Conservation (phyloP, 768 basidiomycete genomes). For the Mycena floridula region DNA sequence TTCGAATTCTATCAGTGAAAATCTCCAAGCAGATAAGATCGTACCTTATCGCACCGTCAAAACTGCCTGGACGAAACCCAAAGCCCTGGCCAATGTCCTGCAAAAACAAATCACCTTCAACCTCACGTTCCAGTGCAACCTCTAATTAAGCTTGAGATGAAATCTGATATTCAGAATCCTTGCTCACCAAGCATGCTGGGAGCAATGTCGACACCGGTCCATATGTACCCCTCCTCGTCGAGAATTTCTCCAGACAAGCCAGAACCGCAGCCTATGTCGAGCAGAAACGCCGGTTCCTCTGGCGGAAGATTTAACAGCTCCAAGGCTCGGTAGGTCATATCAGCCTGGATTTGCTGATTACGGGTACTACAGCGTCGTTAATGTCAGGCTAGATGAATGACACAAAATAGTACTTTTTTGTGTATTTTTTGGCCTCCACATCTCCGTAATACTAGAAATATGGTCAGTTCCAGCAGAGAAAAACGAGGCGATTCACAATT, state of each 20-base stretch:
- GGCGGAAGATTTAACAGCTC: conserved; percentile 83
- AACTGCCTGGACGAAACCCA: conserved; percentile 93
- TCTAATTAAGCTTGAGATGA: conserved; percentile 38
- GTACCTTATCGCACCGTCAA: conserved; percentile 96
- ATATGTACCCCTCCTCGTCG: conserved; percentile 88
- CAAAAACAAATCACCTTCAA: conserved; percentile 92
- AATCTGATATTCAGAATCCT: neutral
- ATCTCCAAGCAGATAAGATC: conserved; percentile 12
- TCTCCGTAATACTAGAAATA: conserved; percentile 88
- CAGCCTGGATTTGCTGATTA: conserved; percentile 92
- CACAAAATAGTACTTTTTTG: conserved; percentile 66
- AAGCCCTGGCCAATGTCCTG: conserved; percentile 99
- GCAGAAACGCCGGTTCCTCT: conserved; percentile 74
- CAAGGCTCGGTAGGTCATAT: conserved; percentile 95
- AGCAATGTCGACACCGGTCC: conserved; percentile 92
- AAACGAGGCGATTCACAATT: conserved; percentile 52
- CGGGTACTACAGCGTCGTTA: conserved; percentile 63
- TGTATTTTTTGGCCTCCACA: conserved; percentile 92
- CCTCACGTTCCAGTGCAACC: conserved; percentile 91
- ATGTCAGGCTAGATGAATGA: conserved; percentile 1
- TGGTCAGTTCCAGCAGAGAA: neutral
- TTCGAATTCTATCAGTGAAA: conserved; percentile 1
- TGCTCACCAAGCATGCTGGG: conserved; percentile 89
- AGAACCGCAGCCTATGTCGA: conserved; percentile 98
- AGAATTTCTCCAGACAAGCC: conserved; percentile 95